Evolutionary conservation across 2,329 filamentous ascomycete species (phyloP).

Genomic region (Fusarium decemcellulare): DNA sequence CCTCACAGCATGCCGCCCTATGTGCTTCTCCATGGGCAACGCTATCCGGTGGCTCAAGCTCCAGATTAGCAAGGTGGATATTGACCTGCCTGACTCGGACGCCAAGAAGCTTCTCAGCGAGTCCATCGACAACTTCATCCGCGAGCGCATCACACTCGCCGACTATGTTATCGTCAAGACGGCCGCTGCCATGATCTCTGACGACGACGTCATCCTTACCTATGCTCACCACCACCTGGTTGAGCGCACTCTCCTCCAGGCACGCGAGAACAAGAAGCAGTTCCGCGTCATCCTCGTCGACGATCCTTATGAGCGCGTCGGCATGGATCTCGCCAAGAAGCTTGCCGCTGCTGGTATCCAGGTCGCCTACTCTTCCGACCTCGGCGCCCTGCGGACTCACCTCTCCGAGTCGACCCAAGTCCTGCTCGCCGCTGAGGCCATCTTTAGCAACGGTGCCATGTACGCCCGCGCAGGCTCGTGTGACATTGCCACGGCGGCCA

Average conservation of each 20-base stretch:
- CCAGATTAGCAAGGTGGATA: slow-evolving; percentile 90
- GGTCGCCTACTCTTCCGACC: slow-evolving; percentile 83
- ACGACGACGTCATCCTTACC: slow-evolving; percentile 87
- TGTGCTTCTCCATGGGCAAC: slow-evolving; percentile 97
- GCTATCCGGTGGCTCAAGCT: slow-evolving; percentile 96
- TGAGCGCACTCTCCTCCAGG: slow-evolving; percentile 83
- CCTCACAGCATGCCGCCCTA: slow-evolving; percentile 91
- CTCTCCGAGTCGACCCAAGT: slow-evolving; percentile 79
- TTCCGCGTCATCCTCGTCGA: slow-evolving; percentile 92
- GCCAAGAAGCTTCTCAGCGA: slow-evolving; percentile 85
- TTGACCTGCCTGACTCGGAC: slow-evolving; percentile 83
- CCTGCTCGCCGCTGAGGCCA: slow-evolving; percentile 91
- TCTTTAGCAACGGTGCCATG: slow-evolving; percentile 94
- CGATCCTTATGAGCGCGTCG: slow-evolving; percentile 68
- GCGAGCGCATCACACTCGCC: slow-evolving; percentile 89
- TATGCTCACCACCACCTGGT: slow-evolving; percentile 91
- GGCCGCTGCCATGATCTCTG: slow-evolving; percentile 80
- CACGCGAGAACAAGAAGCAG: slow-evolving; percentile 76
- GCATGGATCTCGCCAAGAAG: slow-evolving; percentile 74
- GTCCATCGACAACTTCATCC: slow-evolving; percentile 90
- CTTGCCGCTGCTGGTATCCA: slow-evolving; percentile 78
- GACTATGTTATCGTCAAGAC: slow-evolving; percentile 87
- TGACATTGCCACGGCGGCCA: slow-evolving; percentile 86
- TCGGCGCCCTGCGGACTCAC: slow-evolving; percentile 82
- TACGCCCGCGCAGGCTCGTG: slow-evolving; percentile 92